Evolutionary conservation across 768 basidiomycete species (phyloP).

Genomic region (Hortiboletus campestris): DNA sequence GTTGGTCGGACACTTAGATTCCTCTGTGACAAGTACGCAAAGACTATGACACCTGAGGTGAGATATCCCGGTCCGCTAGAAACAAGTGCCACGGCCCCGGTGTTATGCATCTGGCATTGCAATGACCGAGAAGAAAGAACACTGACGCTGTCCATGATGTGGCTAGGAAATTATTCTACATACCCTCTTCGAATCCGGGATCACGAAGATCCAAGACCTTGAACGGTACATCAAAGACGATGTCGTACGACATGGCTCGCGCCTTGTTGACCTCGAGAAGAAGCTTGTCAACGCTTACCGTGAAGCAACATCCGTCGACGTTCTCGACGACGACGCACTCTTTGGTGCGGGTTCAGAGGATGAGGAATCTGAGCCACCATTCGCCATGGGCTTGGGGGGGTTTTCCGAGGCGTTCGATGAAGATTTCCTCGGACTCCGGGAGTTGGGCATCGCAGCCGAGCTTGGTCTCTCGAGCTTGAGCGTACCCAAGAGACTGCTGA

Average conservation of each 20-base stretch:
- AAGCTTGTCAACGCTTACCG: constrained; percentile 82
- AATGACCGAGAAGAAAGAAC: background rate
- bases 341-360: constrained; percentile 50
- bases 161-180: constrained; percentile 90
- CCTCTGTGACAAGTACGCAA: constrained; percentile 75
- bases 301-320: constrained; percentile 55
- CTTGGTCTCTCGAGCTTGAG: constrained; percentile 74
- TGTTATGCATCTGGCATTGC: background rate
- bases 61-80: constrained; percentile 16
- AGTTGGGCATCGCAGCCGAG: constrained; percentile 85
- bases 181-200: constrained; percentile 87
- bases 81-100: background rate
- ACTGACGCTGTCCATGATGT: constrained; percentile 4
- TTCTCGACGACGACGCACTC: constrained; percentile 50
- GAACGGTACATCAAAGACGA: constrained; percentile 90
- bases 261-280: constrained; percentile 78
- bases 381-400: constrained; percentile 70
- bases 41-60: constrained; percentile 85
- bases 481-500: constrained; percentile 76
- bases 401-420: constrained; percentile 87
- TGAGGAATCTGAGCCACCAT: constrained; percentile 62
- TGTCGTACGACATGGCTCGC: constrained; percentile 74
- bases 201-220: constrained; percentile 71
- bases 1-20: constrained; percentile 85
- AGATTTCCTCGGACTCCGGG: constrained; percentile 88